These are phyloP conservation scores for Talaromyces rugulosus DNA, from an alignment of 2,329 filamentous ascomycete genomes.

Conservation along the genomic window DNA sequence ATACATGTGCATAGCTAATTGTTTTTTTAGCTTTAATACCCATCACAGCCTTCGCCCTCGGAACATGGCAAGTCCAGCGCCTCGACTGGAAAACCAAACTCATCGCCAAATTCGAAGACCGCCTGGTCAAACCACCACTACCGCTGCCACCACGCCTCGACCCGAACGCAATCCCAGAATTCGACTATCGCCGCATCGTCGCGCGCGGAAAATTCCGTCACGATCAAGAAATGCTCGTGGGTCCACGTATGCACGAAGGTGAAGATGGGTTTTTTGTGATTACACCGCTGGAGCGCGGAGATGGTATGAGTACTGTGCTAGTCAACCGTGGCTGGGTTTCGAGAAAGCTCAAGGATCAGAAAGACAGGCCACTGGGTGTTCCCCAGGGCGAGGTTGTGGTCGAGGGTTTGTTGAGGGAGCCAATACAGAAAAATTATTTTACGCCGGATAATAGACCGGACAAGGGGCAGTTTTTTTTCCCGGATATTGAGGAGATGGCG, in stretches of 20 bases:
- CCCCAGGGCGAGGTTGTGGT: slow-evolving; percentile 69
- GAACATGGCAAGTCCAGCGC: slow-evolving; percentile 92
- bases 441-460: slow-evolving; percentile 86
- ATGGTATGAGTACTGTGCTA: slow-evolving; percentile 64
- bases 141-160: slow-evolving; percentile 82
- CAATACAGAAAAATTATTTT: slow-evolving; percentile 97
- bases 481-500: slow-evolving; percentile 91
- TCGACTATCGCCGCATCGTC: slow-evolving; percentile 83
- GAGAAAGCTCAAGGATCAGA: slow-evolving; percentile 66
- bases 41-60: slow-evolving; percentile 81
- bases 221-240: slow-evolving; percentile 94
- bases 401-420: slow-evolving; percentile 79
- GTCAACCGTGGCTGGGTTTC: slow-evolving; percentile 91
- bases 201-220: slow-evolving; percentile 72
- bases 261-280: slow-evolving; percentile 88
- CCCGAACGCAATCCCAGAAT: slow-evolving; percentile 74
- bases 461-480: slow-evolving; percentile 86
- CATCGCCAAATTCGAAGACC: slow-evolving; percentile 87
- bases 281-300: slow-evolving; percentile 75
- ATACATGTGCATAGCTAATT: background rate
- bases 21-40: slow-evolving; percentile 68
- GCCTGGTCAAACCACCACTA: slow-evolving; percentile 77
- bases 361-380: slow-evolving; percentile 59
- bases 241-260: slow-evolving; percentile 82
- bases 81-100: slow-evolving; percentile 92